These are phyloP conservation scores for Mycena citricolor DNA, from an alignment of 1,284 basidiomycete species.

Conservation along the genomic window DNA sequence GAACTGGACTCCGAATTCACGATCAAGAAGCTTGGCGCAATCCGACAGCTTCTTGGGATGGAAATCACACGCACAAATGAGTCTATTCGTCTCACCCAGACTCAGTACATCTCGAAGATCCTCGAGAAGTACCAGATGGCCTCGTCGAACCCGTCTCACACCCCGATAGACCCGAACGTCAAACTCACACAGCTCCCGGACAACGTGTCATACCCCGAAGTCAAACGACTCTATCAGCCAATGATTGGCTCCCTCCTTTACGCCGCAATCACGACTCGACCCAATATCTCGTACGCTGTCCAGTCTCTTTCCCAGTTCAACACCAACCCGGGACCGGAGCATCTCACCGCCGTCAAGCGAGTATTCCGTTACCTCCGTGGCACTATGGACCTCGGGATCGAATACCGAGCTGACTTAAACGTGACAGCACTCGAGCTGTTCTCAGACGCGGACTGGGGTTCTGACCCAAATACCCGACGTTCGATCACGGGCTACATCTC, in stretches of 20 bases:
- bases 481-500: conserved; percentile 19
- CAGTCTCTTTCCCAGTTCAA: conserved; percentile 24
- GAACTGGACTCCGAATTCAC: conserved; percentile 8
- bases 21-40: conserved; percentile 14
- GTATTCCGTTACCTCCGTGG: conserved; percentile 27
- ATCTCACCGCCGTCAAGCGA: conserved; percentile 25
- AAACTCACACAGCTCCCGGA: conserved; percentile 17
- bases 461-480: conserved; percentile 1
- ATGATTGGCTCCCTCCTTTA: conserved; percentile 34
- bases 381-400: conserved; percentile 4
- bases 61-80: conserved; percentile 1
- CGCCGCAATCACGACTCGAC: conserved; percentile 32
- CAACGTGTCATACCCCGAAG: not conserved
- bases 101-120: not conserved
- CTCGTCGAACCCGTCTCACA: conserved; percentile 25
- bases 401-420: not conserved
- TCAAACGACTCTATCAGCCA: conserved; percentile 25
- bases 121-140: conserved; percentile 9
- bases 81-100: conserved; percentile 4
- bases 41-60: conserved; percentile 14
- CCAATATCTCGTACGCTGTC: conserved; percentile 33
- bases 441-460: conserved; percentile 19
- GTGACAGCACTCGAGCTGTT: conserved; percentile 19
- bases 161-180: conserved; percentile 29
- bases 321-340: conserved; percentile 25